Conservation (phyloP, 2,329 filamentous ascomycete species). For the Penicillium sp. region DNA sequence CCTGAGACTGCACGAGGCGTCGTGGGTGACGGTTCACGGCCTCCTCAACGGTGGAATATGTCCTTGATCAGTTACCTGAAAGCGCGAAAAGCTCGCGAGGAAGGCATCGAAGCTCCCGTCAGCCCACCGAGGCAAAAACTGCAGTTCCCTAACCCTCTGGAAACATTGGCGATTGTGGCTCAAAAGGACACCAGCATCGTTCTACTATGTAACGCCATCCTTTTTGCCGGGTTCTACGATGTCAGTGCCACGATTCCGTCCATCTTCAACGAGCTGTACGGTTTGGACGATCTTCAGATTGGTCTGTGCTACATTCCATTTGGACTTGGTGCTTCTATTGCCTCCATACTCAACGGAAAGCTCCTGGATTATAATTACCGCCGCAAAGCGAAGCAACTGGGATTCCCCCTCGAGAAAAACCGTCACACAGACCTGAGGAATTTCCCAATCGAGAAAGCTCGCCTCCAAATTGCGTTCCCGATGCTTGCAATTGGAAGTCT, state of each 20-base stretch:
- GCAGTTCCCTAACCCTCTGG: conserved; percentile 44
- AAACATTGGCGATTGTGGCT: conserved; percentile 39
- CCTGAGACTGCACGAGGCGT: conserved; percentile 45
- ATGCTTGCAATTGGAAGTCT: conserved; percentile 38
- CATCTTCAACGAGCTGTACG: conserved; percentile 43
- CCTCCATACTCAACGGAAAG: conserved; percentile 45
- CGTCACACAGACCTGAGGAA: conserved; percentile 42
- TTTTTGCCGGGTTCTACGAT: conserved; percentile 49
- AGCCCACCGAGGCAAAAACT: conserved; percentile 27
- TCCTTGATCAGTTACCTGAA: conserved; percentile 36
- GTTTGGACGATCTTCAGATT: conserved; percentile 46
- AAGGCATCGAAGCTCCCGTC: conserved; percentile 10
- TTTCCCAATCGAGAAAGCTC: conserved; percentile 51
- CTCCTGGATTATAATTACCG: conserved; percentile 51
- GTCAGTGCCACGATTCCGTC: conserved; percentile 46
- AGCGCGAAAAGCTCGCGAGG: conserved; percentile 30
- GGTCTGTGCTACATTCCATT: conserved; percentile 51
- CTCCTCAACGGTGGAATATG: conserved; percentile 44
- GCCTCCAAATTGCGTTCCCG: conserved; percentile 47
- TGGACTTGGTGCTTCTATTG: conserved; percentile 46
- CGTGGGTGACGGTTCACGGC: conserved; percentile 45
- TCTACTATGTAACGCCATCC: conserved; percentile 43
- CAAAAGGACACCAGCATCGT: conserved; percentile 44
- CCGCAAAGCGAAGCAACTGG: conserved; percentile 37
- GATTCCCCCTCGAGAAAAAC: conserved; percentile 40